Evolutionary conservation across 495 filamentous ascomycete genomes (phyloP).

Genomic region (Aspergillus campestris): DNA sequence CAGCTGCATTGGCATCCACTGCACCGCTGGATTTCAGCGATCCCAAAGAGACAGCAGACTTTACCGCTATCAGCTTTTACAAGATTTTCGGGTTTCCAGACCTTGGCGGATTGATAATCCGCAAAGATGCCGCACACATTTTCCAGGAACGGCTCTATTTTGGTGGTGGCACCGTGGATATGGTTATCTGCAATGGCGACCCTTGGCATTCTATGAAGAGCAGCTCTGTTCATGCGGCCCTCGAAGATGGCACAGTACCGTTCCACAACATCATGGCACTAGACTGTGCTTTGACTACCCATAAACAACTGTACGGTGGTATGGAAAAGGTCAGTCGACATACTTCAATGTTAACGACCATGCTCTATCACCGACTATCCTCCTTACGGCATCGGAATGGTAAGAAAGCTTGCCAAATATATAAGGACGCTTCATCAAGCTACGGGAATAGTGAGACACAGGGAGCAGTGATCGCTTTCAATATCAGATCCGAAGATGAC

Average conservation of each 20-base stretch:
- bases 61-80: conserved; percentile 64
- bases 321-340: conserved; percentile 57
- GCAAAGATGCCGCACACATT: conserved; percentile 52
- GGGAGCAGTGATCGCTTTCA: conserved; percentile 66
- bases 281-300: conserved; percentile 58
- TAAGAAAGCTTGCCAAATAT: conserved; percentile 46
- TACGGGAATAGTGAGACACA: conserved; percentile 53
- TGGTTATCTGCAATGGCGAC: conserved; percentile 51
- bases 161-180: conserved; percentile 68
- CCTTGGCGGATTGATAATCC: conserved; percentile 61
- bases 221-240: conserved; percentile 49
- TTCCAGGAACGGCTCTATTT: conserved; percentile 61
- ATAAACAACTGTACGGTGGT: conserved; percentile 51
- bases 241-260: conserved; percentile 75
- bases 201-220: conserved; percentile 56
- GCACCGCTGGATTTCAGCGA: conserved; percentile 54
- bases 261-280: conserved; percentile 71
- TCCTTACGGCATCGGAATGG: conserved; percentile 54
- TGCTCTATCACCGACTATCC: conserved; percentile 43
- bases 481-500: conserved; percentile 47
- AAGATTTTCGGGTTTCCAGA: conserved; percentile 81
- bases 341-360: conserved; percentile 45
- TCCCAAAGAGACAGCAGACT: conserved; percentile 56
- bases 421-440: conserved; percentile 41
- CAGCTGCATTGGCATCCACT: conserved; percentile 64